Evolutionary conservation across 306 rosid species (phyloP), one percentile per base, ranked within the genome.

Genomic region (Gynostemma pentaphyllum): DNA sequence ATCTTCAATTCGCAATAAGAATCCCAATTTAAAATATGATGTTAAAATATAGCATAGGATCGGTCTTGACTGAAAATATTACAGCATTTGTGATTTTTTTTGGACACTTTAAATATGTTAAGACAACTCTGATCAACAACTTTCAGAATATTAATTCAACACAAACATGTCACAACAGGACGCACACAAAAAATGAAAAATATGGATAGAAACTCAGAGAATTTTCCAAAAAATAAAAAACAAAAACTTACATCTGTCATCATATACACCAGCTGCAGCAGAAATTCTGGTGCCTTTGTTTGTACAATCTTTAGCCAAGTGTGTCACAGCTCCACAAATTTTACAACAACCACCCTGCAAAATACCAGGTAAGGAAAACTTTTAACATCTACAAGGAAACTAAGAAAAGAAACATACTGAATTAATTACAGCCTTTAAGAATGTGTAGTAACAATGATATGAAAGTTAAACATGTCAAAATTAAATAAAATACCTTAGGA

Each of bases 221-320:
- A 59, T 46, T 36, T 19, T 23, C 30, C 1, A 21, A 22, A 2
- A 32, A 18, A 54, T 0, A 34, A 12, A 36, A 57, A 37, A 59
- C 13, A 3, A 60, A 56, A 51, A 52, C 65, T 18, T 42, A 66
- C 70, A 36, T 34, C 30, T 66, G 37, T 54, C 7, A 68, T 44
- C 45, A 19, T 11, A 51, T 63, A 68, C 48, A 54, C 70, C 45
- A 19, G 75, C 53, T 62, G 75, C 68, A 55, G 44, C 50, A 45
- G 72, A 63, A 74, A 72, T 75, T 40, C 45, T 66, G 62, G 5
- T 64, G 67, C 80, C 77, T 75, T 94, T 86, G 49, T 82, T 81
- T 18, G 99, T 85, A 78, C 99, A 94, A 73, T 94, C 94, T 75
- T 54, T 87, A 16, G 97, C 99, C 83, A 94, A 77, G 78, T 94